Evolutionary conservation across 768 basidiomycete genomes (phyloP), one percentile per base, ranked within the genome.

Genomic region (Lactifluus piperatus): DNA sequence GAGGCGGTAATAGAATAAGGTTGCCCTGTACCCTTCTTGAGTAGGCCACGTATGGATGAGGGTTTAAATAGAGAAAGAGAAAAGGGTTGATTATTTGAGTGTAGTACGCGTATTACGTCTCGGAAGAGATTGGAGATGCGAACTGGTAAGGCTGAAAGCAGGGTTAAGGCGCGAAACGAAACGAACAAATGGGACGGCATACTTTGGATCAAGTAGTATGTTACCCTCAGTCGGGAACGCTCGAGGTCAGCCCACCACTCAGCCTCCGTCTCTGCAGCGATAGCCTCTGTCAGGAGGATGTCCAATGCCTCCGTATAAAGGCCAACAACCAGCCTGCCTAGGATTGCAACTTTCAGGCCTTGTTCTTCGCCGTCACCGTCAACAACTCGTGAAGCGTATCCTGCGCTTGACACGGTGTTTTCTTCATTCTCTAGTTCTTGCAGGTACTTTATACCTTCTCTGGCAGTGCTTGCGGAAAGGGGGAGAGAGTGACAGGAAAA

Each of bases 181-280:
- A 36, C 34, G 16, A 16, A 50, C 36, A 27, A 55, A 22, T 13
- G 16, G 11, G 46, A 44, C 44, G 5, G 75, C 85, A 65, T 67
- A 94, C 91, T 89, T 74, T 94, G 88, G 1, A 94, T 62, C 27
- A 94, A 75, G 70, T 88, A 92, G 67, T 80, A 73, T 3, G 78
- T 77, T 10, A 85, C 76, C 20, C 76, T 78, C 52, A 71, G 64
- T 27, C 75, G 67, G 3, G 87, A 91, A 32, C 81, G 77, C 62
- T 86, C 84, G 43, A 88, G 69, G 29, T 82, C 79, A 16, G 79
- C 77, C 94, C 94, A 97, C 87, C 88, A 97, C 46, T 88, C 81
- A 20, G 88, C 82, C 66, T 93, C 90, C 7, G 77, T 71, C 65
- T 94, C 91, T 13, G 84, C 81, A 34, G 82, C 70, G 9, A 81